A percentile compares a stretch with the other conserved stretches of the same genome.
Conservation (phyloP, 106 monocot genomes). For the Dendrobium catenatum region DNA sequence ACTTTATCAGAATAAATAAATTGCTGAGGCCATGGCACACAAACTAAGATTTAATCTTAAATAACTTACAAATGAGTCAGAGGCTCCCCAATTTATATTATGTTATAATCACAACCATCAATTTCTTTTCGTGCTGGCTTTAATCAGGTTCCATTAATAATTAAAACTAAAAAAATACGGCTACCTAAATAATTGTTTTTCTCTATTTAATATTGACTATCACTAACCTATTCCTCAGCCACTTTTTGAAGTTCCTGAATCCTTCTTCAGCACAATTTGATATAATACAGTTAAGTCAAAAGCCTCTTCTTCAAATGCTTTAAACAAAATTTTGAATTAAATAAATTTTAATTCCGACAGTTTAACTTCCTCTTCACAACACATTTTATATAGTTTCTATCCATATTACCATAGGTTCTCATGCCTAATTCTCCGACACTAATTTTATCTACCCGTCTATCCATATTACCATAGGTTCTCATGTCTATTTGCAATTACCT, state of each 20-base stretch:
- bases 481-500: too few species aligned
- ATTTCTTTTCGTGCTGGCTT: neutral
- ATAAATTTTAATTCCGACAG: too few species aligned
- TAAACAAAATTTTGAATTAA: too few species aligned
- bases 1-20: neutral
- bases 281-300: too few species aligned
- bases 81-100: neutral
- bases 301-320: too few species aligned
- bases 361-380: too few species aligned
- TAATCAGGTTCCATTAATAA: neutral
- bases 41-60: neutral
- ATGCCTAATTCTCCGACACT: too few species aligned
- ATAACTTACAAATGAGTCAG: neutral
- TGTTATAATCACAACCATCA: neutral
- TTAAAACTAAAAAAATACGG: neutral
- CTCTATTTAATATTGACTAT: too few species aligned
- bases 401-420: too few species aligned
- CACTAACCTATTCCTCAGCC: neutral
- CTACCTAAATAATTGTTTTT: neutral
- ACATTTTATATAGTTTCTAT: too few species aligned
- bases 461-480: too few species aligned
- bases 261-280: neutral
- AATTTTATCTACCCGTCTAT: too few species aligned
- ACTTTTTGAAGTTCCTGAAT: neutral
- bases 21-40: neutral